A percentile compares a stretch with the other conserved stretches of the same genome.
Evolutionary conservation across 2,329 filamentous ascomycete species (phyloP).

Genomic region (Xylariaceae sp.): DNA sequence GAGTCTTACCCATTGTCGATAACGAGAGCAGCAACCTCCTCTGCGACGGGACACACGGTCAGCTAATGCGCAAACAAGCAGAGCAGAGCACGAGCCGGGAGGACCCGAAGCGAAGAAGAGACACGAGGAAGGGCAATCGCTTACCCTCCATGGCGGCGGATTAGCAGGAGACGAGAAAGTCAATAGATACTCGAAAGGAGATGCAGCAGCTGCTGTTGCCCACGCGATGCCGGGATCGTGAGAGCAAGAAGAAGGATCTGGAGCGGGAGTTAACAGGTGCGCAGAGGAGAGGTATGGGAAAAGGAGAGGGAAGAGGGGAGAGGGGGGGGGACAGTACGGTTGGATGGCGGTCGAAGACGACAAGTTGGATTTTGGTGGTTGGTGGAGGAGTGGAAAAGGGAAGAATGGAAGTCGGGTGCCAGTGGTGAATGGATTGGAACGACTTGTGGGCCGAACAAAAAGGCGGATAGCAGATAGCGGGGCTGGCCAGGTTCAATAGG

Average conservation of each 20-base stretch:
- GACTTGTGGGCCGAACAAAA: conserved; percentile 24
- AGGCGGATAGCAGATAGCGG: conserved; percentile 19
- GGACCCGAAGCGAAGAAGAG: conserved; percentile 16
- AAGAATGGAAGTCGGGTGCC: conserved; percentile 21
- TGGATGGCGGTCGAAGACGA: conserved; percentile 13
- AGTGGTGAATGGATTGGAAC: conserved; percentile 2
- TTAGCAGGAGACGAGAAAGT: conserved; percentile 31
- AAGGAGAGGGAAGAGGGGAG: conserved; percentile 18
- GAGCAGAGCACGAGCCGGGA: conserved; percentile 6
- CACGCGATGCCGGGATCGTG: conserved; percentile 29
- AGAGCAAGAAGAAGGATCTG: conserved; percentile 19
- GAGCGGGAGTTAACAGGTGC: conserved; percentile 21
- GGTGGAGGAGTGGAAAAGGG: conserved; percentile 21
- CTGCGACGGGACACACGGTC: conserved; percentile 48
- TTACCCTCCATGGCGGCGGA: conserved; percentile 58
- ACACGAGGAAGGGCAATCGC: conserved; percentile 27
- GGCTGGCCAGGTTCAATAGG: conserved; percentile 8
- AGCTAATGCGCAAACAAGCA: conserved; percentile 27
- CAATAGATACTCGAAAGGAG: conserved; percentile 15
- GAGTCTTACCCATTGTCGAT: conserved; percentile 99
- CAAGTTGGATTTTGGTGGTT: conserved; percentile 16
- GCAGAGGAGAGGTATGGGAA: conserved; percentile 27
- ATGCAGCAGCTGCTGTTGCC: conserved; percentile 22
- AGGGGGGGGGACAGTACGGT: conserved; percentile 14
- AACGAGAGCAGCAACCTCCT: conserved; percentile 99